Evolutionary conservation across 1,284 basidiomycete genomes (phyloP), one percentile per base, ranked within the genome.

Genomic region (Golubevia pallescens): DNA sequence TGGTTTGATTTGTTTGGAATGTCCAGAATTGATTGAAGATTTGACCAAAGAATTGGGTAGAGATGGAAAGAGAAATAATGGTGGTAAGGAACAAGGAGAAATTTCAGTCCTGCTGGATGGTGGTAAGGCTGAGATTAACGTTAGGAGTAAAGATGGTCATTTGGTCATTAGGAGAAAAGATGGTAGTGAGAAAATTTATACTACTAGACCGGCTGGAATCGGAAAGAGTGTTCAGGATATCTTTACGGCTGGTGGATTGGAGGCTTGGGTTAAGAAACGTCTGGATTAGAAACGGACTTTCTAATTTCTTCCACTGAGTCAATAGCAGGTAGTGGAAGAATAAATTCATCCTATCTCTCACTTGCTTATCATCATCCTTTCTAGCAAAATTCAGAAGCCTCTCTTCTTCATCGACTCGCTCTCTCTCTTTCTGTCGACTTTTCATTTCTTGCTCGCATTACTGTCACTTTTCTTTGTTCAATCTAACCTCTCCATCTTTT

Each of bases 1-100:
- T 86, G 96, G 95, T 3, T 89, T 99, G 7, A 93, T 99, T 67
- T 97, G 96, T 81, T 86, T 98, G 60, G 96, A 98, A 87, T 93
- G 90, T 65, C 94, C 95, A 0, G 92, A 93, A 76, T 90, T 99
- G 58, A 92, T 99, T 21, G 88, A 89, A 28, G 94, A 97, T 75
- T 88, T 99, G 66, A 97, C 96, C 1, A 84, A 86, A 23, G 86
- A 88, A 74, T 85, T 16, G 73, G 77, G 23, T 5, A 38, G 34
- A 10, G 34, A 38, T 38, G 34, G 34, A 10, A 38, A 38, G 10
- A 4, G 34, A 5, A 10, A 10, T 5, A 38, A 54, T 3, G 76
- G 76, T 16, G 75, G 75, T 53, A 63, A 69, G 51, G 68, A 71
- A 48, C 58, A 69, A 2, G 75, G 75, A 13, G 74, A 78, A 63